Percentiles rank a stretch among this genome's conserved stretches.
phyloP scores from a whole-genome alignment of 2,329 filamentous ascomycete species.

The Simplicillium sp. region DNA sequence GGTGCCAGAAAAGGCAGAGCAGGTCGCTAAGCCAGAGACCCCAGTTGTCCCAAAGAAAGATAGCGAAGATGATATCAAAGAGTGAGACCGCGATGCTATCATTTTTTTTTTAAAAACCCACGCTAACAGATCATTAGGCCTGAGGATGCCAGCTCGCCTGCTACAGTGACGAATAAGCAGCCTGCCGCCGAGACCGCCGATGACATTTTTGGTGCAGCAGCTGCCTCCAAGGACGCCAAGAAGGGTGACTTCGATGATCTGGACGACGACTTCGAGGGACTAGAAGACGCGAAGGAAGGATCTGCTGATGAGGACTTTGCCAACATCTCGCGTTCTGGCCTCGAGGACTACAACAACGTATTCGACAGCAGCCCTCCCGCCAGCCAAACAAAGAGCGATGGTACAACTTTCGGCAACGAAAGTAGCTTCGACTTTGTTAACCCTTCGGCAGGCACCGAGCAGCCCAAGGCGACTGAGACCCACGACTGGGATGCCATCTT shows the following conservation, averaged over 20 bases:
- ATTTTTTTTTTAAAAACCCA: constrained; percentile 2
- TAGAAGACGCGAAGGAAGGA: constrained; percentile 77
- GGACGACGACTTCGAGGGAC: constrained; percentile 71
- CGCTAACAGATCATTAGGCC: constrained; percentile 9
- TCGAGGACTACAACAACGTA: constrained; percentile 72
- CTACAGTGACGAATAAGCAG: constrained; percentile 15
- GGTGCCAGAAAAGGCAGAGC: constrained; percentile 2
- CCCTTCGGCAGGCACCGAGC: constrained; percentile 19
- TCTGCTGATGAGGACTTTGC: constrained; percentile 72
- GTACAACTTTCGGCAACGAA: constrained; percentile 41
- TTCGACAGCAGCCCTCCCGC: constrained; percentile 62
- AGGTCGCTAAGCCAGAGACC: constrained; percentile 2
- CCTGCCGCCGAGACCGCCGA: constrained; percentile 20
- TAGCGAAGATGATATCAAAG: constrained; percentile 13
- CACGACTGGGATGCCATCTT: constrained; percentile 97
- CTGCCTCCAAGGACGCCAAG: constrained; percentile 15
- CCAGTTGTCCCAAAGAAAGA: too few relatives aligned
- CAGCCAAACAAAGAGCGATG: constrained; percentile 44
- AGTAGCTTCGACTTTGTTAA: constrained; percentile 52
- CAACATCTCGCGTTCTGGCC: constrained; percentile 58
- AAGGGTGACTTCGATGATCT: constrained; percentile 63
- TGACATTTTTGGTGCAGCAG: constrained; percentile 30
- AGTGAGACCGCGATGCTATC: constrained; percentile 2
- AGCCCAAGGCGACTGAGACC: constrained; percentile 31
- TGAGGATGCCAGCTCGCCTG: constrained; percentile 21